A percentile compares a stretch with the other conserved stretches of the same genome.
phyloP scores from a whole-genome alignment of 805 yeast species.

The Ogataea populi-albae region DNA sequence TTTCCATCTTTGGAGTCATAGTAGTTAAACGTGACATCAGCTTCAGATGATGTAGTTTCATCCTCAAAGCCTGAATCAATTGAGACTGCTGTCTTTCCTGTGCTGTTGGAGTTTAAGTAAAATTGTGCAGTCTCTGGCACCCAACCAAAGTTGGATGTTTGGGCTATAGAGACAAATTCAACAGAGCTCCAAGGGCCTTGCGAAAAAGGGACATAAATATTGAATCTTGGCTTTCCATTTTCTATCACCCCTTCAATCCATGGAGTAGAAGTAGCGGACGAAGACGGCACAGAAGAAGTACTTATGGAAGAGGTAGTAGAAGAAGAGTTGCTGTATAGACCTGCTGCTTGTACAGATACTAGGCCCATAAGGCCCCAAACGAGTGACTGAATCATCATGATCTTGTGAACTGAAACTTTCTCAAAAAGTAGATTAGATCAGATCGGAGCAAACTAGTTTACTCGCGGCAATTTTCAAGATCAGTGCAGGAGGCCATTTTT shows the following conservation, averaged over 20 bases:
- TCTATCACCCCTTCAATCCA: constrained; percentile 18
- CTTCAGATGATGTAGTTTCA: constrained; percentile 10
- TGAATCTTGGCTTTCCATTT: constrained; percentile 18
- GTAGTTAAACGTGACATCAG: constrained; percentile 11
- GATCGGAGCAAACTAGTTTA: too few relatives aligned
- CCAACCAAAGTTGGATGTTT: constrained; percentile 20
- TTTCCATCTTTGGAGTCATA: constrained; percentile 5
- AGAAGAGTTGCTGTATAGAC: constrained; percentile 9
- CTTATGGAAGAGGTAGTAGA: constrained; percentile 7
- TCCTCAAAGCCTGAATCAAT: constrained; percentile 12
- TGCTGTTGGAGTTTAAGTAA: constrained; percentile 7
- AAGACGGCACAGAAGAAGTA: constrained; percentile 4
- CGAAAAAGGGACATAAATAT: constrained; percentile 20
- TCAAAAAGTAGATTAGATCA: too few relatives aligned
- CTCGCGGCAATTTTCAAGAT: too few relatives aligned
- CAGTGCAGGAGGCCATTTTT: too few relatives aligned
- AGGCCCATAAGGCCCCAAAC: constrained; percentile 2
- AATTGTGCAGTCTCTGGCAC: constrained; percentile 14
- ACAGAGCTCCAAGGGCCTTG: constrained; percentile 19
- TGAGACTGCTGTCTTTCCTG: constrained; percentile 3
- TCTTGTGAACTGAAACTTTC: too few relatives aligned
- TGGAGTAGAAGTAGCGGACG: constrained; percentile 17
- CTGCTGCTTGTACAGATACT: not conserved
- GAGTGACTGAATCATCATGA: constrained; percentile 10
- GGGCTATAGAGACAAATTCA: constrained; percentile 16